phyloP scores from a whole-genome alignment of 805 yeast species.

The Zygosaccharomyces bailii region DNA sequence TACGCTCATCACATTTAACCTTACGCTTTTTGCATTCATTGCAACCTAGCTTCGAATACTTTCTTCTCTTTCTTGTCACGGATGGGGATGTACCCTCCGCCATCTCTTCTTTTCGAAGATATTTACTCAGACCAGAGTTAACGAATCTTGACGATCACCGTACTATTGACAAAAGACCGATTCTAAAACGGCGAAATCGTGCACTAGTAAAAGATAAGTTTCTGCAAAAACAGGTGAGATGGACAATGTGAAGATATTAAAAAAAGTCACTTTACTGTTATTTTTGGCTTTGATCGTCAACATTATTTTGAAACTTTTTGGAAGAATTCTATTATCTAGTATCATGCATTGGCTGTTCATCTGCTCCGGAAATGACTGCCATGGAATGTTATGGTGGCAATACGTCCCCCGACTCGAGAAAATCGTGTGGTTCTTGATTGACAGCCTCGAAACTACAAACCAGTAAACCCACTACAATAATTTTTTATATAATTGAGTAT shows the following conservation, averaged over 20 bases:
- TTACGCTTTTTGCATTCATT: constrained; percentile 18
- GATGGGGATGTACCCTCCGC: neutral
- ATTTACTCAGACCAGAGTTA: neutral
- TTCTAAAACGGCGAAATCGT: constrained; percentile 5
- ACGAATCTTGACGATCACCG: constrained; percentile 22
- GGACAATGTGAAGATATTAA: constrained; percentile 4
- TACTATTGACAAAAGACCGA: constrained; percentile 25
- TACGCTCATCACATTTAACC: constrained; percentile 17
- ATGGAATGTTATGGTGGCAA: constrained; percentile 33
- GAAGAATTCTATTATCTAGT: constrained; percentile 8
- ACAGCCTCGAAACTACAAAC: constrained; percentile 14
- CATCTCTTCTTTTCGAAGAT: constrained; percentile 1
- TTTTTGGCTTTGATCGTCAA: constrained; percentile 15
- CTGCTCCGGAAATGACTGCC: constrained; percentile 20
- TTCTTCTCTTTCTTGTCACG: constrained; percentile 5
- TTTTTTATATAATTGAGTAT: neutral
- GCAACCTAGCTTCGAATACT: constrained; percentile 15
- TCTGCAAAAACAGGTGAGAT: neutral
- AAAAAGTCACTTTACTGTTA: constrained; percentile 8
- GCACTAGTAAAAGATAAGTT: neutral
- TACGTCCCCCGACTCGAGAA: constrained; percentile 20
- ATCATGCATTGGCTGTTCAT: constrained; percentile 16
- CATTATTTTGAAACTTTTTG: constrained; percentile 12
- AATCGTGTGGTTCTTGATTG: constrained; percentile 27
- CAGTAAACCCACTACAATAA: neutral